Base-by-base conservation (phyloP, 2,329 filamentous ascomycete genomes). In the Tolypocladium paradoxum region DNA sequence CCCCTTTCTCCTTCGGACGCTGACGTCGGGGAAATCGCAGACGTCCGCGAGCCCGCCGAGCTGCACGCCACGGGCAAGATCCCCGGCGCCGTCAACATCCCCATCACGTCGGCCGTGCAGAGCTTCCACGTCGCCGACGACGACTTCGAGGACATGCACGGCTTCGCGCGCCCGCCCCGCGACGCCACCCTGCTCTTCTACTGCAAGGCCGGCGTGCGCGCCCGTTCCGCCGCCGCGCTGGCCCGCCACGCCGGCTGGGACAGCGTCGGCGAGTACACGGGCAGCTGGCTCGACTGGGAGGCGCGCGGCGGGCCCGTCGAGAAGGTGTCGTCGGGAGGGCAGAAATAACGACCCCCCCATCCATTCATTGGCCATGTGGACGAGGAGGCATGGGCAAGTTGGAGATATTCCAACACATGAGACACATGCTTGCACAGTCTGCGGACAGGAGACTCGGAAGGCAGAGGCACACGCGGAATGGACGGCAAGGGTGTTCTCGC, bases 121-220 rank as follows among this genome's bases (percentile, higher is more conserved):
- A 85, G 85, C 55, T 84, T 95, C 63, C 86, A 90, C 68, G 77
- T 96, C 8, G 67, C 76, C 0, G 75, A 78, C 0, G 86, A 88
- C 14, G 90, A 96, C 58, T 97, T 97, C 65, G 80, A 87, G 65
- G 88, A 90, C 55, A 74, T 85, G 18, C 91, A 90, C 69, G 91
- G 90, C 4, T 95, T 87, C 64, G 72, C 77, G 55, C 87, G 88
- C 56, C 91, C 77, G 0, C 62, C 63, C 2, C 73, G 73, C 55
- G 75, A 81, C 46, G 67, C 69, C 34, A 75, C 81, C 58, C 68
- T 96, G 16, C 77, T 97, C 4, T 93, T 97, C 64, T 97, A 96
- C 70, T 99, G 93, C 73, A 95, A 90, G 73, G 85, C 91, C 0
- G 93, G 93, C 2, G 88, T 97, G 58, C 77, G 93, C 65, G 90